Evolutionary conservation across 2,329 filamentous ascomycete species (phyloP), one percentile per base, ranked within the genome.

Genomic region (Epichloe gansuensis): DNA sequence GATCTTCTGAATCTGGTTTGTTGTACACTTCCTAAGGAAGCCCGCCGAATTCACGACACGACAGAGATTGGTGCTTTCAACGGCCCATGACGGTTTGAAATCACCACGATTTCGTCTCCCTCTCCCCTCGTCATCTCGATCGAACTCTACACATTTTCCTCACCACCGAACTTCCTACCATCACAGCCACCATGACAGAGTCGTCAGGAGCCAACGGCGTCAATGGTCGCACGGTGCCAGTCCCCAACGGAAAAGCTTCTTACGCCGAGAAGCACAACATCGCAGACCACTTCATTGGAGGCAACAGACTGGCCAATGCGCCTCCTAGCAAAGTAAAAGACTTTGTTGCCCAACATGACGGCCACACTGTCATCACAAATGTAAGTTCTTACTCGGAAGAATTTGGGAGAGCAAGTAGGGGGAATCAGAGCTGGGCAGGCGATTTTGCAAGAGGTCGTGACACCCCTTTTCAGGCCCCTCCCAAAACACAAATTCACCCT

Each of bases 351-450:
- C 77, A 80, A 55, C 79, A 95, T 70, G 88, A 91, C 65, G 93
- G 93, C 56, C 93, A 98, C 78, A 97, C 93, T 21, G 91, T 97
- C 69, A 98, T 98, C 67, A 95, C 89, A 65, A 97, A 91, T 69
- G 93, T 97, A 72, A 77, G 89, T 70, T 46, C 9, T 11, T 25
- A 42, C 4, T 35, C 15, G 17, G 9, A 7, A 11, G 13, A 21
- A 5, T 17, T 21, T 21, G 17, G 17, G 17, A 21, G 17, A 21
- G 17, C 17, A 21, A 21, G 2, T 31, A 12, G 15, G 8, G 9
- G 8, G 23, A 13, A 12, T 15, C 8, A 4, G 39, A 4, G 28
- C 12, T 17, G 15, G n/a, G 48, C 41, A 21, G 13, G 13, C 4
- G 13, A 31, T 15, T 13, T 37, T 6, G 12, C 34, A 25, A 47